Percentiles rank a stretch among this genome's conserved stretches.
These are phyloP conservation scores for Coniferiporia weirii DNA, from an alignment of 1,284 basidiomycete genomes.

Conservation along the genomic window DNA sequence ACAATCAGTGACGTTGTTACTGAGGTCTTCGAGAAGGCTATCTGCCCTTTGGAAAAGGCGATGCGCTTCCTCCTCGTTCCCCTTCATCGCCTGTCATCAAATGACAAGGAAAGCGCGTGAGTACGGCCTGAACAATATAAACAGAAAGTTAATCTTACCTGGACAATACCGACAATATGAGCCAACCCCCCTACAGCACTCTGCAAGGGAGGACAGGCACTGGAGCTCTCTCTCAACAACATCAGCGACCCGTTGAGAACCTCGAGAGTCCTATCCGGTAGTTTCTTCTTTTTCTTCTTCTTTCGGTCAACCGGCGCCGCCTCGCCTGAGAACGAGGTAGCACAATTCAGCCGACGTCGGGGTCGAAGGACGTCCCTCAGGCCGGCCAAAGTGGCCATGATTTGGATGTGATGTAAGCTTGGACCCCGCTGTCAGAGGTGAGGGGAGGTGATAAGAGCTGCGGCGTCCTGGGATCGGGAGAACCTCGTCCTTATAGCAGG, in stretches of 20 bases:
- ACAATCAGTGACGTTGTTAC: no score
- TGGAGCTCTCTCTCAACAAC: not conserved
- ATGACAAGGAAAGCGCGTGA: no score
- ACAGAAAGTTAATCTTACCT: not conserved
- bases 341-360: not conserved
- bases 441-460: no score
- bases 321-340: not conserved
- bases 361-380: not conserved
- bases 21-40: no score
- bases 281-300: not conserved
- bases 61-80: no score
- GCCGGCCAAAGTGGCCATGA: not conserved
- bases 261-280: not conserved
- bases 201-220: slow-evolving; percentile 1
- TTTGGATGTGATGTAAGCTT: not conserved
- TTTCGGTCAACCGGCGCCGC: not conserved
- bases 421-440: no score
- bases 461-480: no score
- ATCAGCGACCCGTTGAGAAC: not conserved
- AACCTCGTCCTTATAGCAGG: no score
- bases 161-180: not conserved
- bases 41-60: no score
- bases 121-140: no score
- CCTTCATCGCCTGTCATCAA: no score
- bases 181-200: not conserved